phyloP scores from a whole-genome alignment of 2,329 filamentous ascomycete genomes.

The Botrytis paeoniae region DNA sequence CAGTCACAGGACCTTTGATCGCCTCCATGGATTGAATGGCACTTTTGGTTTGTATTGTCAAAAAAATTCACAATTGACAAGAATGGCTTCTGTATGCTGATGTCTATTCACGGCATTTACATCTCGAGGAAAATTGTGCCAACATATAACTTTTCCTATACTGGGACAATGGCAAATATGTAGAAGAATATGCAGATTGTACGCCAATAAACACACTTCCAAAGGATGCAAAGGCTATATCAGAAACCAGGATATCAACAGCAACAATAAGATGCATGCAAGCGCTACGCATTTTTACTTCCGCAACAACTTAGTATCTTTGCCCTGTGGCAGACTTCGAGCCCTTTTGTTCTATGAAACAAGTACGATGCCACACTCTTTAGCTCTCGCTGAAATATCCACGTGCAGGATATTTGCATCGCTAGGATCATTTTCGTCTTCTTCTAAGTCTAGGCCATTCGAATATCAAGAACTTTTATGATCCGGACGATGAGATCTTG shows the following conservation, averaged over 20 bases:
- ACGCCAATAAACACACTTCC: neutral
- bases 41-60: neutral
- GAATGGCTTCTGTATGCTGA: neutral
- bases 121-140: neutral
- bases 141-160: neutral
- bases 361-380: neutral
- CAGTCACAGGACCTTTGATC: neutral
- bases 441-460: constrained; percentile 26
- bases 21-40: neutral
- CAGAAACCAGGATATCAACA: neutral
- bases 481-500: constrained; percentile 26
- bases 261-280: neutral
- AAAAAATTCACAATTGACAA: neutral
- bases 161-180: neutral
- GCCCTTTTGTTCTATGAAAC: neutral
- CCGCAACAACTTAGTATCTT: neutral
- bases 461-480: constrained; percentile 28
- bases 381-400: constrained; percentile 8
- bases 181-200: neutral
- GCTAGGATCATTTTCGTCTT: constrained; percentile 24
- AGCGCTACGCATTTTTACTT: constrained; percentile 1
- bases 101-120: neutral
- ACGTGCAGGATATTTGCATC: neutral
- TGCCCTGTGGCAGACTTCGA: neutral
- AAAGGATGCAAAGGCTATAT: neutral